Base-by-base conservation (phyloP, 768 basidiomycete species). In the Asterophora lycoperdoides region DNA sequence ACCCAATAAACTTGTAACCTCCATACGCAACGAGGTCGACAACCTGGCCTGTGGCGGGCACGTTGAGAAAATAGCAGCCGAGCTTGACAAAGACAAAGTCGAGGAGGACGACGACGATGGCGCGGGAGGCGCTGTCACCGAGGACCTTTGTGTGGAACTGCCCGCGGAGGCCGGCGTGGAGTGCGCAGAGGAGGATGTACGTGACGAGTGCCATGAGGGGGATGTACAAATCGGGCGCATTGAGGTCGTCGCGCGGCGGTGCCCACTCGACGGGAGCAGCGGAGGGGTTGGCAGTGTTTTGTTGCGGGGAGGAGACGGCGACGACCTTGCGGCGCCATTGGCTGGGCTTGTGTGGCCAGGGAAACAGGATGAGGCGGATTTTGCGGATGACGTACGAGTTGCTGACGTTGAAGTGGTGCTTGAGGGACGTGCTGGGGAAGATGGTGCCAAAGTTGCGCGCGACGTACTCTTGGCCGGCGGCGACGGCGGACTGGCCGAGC, bases 1-100 rank as follows among this genome's bases (percentile, higher is more conserved):
- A 93, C 92, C 92, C 95, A 23, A 97, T 90, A 59, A 99, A 98
- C 63, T 99, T 98, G 71, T 98, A 98, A 0, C 96, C 95, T 4
- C 86, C 89, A 62, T 97, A 98, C 0, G 94, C 89, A 26, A 96
- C 69, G 41, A 98, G 68, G 61, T 96, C 93, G 4, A 88, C 76
- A 18, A 89, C 78, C 39, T 89, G 86, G 17, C 68, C 70, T 5
- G 76, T 69, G 3, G 84, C 84, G 52, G 85, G 79, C 2, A 98
- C 91, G 52, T 91, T 93, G 41, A 98, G 79, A 42, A 97, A 71
- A 67, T 98, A 99, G 61, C 92, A 96, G 0, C 94, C 94, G 1
- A 90, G 75, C 61, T 91, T 90, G 45, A 99, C 87, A 52, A 89
- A 84, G 20, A 83, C 67, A 65, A 97, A 93, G 64, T 99, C 96